Base-by-base conservation (phyloP, 2,329 filamentous ascomycete genomes). In the Fusarium napiforme region DNA sequence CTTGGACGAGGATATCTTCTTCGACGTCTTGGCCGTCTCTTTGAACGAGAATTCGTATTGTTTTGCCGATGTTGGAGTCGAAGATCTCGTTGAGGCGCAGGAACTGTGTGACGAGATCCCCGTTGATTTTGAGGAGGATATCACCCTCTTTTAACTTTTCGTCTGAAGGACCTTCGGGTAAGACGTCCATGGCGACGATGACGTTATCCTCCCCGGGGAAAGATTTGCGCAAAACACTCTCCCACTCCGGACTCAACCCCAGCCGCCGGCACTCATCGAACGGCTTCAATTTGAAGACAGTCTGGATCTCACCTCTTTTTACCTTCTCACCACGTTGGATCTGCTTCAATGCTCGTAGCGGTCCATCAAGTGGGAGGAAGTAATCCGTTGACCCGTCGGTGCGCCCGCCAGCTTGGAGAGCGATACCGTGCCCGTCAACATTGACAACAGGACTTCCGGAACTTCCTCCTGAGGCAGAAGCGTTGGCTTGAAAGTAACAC, bases 391-490 rank as follows among this genome's bases (percentile, higher is more conserved):
- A 96, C 36, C 96, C 96, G 78, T 99, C 96, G 21, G 93, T 93
- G 82, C 96, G 90, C 37, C 96, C 96, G 69, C 96, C 96, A 40
- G 96, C 96, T 83, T 99, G 96, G 40, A 99, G 85, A 1, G 70
- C 70, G 14, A 73, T 53, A 94, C 96, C 96, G 79, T 91, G 92
- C 9, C 96, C 96, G 81, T 97, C 94, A 62, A 97, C 93, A 82
- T 98, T 97, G 64, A 99, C 95, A 2, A 99, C 96, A 1, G 96
- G 96, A 90, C 93, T 97, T 69, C 96, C 96, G 11, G 96, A 99
- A 84, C 94, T 97, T 70, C 96, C 96, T 72, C 96, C 96, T 80
- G 95, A 98, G 5, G 96, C 96, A 6, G 96, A 96, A 3, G 96
- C 96, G 15, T 97, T 97, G 69, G 96, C 96, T 84, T 99, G 96